Evolutionary conservation across 352 stramenopile species (phyloP).

Genomic region (Blastocystis sp.): DNA sequence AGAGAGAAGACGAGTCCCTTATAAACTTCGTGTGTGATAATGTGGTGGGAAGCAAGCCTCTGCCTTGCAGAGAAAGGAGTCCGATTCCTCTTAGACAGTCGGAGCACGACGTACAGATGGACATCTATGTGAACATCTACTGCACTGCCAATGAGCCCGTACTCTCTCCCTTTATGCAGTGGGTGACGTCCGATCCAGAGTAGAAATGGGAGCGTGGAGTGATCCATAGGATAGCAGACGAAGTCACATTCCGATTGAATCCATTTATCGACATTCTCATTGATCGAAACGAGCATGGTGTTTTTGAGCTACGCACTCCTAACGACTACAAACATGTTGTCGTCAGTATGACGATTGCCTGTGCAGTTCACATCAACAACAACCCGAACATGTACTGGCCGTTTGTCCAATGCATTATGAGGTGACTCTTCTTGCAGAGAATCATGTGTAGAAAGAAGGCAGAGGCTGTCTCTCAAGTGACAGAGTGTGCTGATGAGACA

Average conservation of each 20-base stretch:
- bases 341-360: neutral
- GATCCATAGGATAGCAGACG: neutral
- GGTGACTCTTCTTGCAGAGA: neutral
- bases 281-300: neutral
- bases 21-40: neutral
- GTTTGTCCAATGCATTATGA: neutral
- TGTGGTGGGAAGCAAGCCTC: neutral
- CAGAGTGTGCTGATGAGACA: neutral
- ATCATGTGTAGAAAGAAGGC: neutral
- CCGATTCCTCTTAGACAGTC: neutral
- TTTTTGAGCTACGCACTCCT: neutral
- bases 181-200: neutral
- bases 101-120: neutral
- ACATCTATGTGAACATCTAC: neutral
- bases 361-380: neutral
- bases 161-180: neutral
- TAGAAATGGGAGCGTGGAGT: neutral
- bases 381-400: neutral
- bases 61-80: neutral
- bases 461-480: neutral
- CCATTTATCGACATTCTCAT: neutral
- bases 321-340: neutral
- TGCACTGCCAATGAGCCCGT: neutral
- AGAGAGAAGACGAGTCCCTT: neutral
- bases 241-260: neutral